Evolutionary conservation across 129 eudicot genomes (phyloP).

Genomic region (Flaveria bidentis): DNA sequence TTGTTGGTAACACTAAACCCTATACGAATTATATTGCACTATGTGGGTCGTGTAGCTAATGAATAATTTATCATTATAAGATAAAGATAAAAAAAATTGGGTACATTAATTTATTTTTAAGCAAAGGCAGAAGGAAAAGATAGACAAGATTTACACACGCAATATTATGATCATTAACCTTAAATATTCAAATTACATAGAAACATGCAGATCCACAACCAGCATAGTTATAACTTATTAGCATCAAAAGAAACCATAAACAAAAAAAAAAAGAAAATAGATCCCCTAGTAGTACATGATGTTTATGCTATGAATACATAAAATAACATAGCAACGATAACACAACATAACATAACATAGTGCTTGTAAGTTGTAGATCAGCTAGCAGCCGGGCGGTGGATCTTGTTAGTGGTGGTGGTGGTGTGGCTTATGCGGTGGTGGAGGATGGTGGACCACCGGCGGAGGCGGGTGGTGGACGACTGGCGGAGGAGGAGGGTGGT

Average conservation of each 20-base stretch:
- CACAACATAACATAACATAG: background rate
- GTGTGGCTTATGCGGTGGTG: conserved; percentile 39
- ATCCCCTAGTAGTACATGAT: background rate
- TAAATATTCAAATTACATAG: conserved; percentile 6
- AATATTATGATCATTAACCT: conserved; percentile 10
- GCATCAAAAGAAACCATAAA: background rate
- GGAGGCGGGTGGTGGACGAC: conserved; percentile 27
- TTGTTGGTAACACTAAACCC: too few relatives aligned
- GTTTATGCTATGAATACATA: conserved; percentile 30
- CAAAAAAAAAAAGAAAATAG: conserved; percentile 1
- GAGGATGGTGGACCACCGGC: conserved; percentile 33
- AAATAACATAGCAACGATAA: conserved; percentile 34
- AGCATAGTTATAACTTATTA: conserved; percentile 11
- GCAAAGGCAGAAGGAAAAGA: background rate
- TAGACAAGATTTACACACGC: background rate
- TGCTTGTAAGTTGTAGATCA: conserved; percentile 6
- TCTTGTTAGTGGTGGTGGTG: conserved; percentile 22
- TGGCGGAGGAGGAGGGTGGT: conserved; percentile 30
- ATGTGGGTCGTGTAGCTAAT: too few relatives aligned
- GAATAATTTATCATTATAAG: too few relatives aligned
- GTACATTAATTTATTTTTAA: background rate
- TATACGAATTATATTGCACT: too few relatives aligned
- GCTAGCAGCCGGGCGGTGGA: conserved; percentile 21
- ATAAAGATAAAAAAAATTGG: too few relatives aligned
- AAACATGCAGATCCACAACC: conserved; percentile 28